Conservation (phyloP, 768 basidiomycete genomes). For the Tylopilus sp. region DNA sequence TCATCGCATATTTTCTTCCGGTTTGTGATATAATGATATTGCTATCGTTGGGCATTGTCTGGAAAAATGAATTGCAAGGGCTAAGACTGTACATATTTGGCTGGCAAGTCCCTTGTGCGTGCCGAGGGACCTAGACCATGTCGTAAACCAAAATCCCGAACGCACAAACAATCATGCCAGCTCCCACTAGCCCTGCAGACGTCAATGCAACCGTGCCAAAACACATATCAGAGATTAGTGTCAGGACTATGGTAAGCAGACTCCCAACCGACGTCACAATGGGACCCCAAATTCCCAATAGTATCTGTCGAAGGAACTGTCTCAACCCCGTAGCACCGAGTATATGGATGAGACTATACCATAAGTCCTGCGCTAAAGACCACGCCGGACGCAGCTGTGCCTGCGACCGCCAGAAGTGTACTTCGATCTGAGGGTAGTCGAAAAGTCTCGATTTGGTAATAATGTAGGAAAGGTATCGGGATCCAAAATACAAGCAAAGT, state of each 20-base stretch:
- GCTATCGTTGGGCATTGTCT: conserved; percentile 20
- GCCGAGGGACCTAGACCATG: conserved; percentile 40
- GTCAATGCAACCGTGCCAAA: conserved; percentile 69
- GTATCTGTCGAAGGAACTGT: conserved; percentile 43
- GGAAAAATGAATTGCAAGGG: neutral
- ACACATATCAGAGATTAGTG: conserved; percentile 73
- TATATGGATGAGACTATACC: conserved; percentile 39
- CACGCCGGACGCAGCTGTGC: conserved; percentile 69
- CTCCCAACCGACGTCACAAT: conserved; percentile 85
- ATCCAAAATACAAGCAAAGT: conserved; percentile 78
- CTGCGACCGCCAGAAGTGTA: conserved; percentile 52
- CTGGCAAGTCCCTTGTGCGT: neutral
- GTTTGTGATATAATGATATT: conserved; percentile 43
- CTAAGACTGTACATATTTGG: neutral
- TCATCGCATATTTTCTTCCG: conserved; percentile 32
- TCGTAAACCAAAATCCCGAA: conserved; percentile 80
- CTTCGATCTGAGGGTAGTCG: conserved; percentile 50
- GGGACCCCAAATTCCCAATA: conserved; percentile 85
- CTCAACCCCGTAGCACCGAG: conserved; percentile 5
- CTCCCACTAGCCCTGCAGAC: conserved; percentile 71
- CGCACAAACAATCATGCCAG: conserved; percentile 73
- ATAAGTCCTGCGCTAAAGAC: conserved; percentile 85
- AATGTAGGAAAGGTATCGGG: conserved; percentile 72
- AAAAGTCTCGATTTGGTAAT: conserved; percentile 61
- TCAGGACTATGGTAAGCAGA: conserved; percentile 91